Base-by-base conservation (phyloP, 2,329 filamentous ascomycete genomes). In the Botryotinia calthae region DNA sequence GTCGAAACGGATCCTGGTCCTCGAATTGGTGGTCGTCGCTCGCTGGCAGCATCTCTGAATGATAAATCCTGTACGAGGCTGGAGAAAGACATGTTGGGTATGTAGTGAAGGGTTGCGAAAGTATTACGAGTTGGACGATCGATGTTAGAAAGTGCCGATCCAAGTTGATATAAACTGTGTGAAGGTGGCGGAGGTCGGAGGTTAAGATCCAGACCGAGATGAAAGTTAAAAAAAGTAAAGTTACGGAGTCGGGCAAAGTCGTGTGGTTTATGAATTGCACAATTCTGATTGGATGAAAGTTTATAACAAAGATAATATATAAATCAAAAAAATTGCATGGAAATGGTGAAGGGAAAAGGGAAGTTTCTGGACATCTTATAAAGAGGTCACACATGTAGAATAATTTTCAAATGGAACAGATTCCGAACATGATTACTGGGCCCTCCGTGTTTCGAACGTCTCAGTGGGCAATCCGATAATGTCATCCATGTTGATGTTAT, bases 1-100 rank as follows among this genome's bases (percentile, higher is more conserved):
- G 86, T 88, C 18, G 79, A 81, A 28, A 73, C 72, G n/a, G 78
- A 78, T 40, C 87, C 86, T 8, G 83, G 81, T 40, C 83, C 84
- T 72, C 83, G 84, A 66, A 83, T 83, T 56, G 84, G 82, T 73
- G 87, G 85, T 76, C 87, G 85, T 31, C 83, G 76, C 63, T 77
- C 76, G 59, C 74, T 83, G 76, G 83, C 81, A 76, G 82, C 79
- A 79, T 90, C 88, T 78, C 88, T 88, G 75, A 90, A 85, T 42
- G 87, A 86, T 75, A 91, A 82, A 76, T 91, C 89, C 76, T 91
- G 89, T 37, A 91, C 88, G 71, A 91, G 87, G 79, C 87, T 90
- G 58, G 89, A 91, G 83, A 91, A 91, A 51, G 89, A 91, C 89
- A 91, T 91, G 74, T 70, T 80, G 51, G 28, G 25, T 42, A 65